A percentile compares a stretch with the other conserved stretches of the same genome.
These are phyloP conservation scores for Pythium chondricola DNA, from an alignment of 352 stramenopile species.

Conservation along the genomic window DNA sequence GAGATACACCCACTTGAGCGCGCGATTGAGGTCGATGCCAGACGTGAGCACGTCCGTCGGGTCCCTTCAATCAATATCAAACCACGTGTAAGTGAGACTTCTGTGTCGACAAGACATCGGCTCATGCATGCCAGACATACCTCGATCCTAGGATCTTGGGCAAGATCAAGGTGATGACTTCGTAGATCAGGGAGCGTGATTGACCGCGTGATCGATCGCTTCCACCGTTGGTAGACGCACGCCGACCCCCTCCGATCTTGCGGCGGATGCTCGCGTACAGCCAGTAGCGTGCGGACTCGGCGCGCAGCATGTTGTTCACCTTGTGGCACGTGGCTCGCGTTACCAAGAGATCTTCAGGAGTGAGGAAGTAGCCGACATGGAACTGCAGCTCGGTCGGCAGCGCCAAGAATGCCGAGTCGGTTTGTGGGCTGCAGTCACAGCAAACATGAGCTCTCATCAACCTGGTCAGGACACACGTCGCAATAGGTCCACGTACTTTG, in stretches of 20 bases:
- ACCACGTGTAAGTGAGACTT: not conserved
- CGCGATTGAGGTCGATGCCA: constrained; percentile 56
- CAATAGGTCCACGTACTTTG: constrained; percentile 18
- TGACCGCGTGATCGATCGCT: constrained; percentile 24
- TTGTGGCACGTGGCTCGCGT: constrained; percentile 69
- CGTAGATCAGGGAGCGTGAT: constrained; percentile 67
- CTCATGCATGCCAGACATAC: constrained; percentile 15
- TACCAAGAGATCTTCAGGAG: constrained; percentile 71
- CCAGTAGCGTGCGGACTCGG: constrained; percentile 81
- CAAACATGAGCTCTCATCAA: not conserved
- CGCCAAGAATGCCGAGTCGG: constrained; percentile 49
- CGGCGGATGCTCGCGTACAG: constrained; percentile 71
- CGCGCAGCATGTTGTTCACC: constrained; percentile 78
- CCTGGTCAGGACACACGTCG: not conserved
- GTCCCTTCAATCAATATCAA: constrained; percentile 29
- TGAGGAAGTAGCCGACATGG: constrained; percentile 66
- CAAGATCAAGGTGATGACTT: constrained; percentile 68
- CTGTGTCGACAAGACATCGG: not conserved
- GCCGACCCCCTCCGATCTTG: constrained; percentile 41
- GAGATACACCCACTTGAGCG: constrained; percentile 84
- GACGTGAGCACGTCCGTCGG: constrained; percentile 62
- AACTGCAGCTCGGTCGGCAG: constrained; percentile 82
- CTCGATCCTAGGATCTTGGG: constrained; percentile 69
- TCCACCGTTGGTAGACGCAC: constrained; percentile 13
- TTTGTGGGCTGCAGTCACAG: constrained; percentile 39